Evolutionary conservation across 352 stramenopile genomes (phyloP), one percentile per base, ranked within the genome.

Genomic region (Phytopythium cucurbitacearum): DNA sequence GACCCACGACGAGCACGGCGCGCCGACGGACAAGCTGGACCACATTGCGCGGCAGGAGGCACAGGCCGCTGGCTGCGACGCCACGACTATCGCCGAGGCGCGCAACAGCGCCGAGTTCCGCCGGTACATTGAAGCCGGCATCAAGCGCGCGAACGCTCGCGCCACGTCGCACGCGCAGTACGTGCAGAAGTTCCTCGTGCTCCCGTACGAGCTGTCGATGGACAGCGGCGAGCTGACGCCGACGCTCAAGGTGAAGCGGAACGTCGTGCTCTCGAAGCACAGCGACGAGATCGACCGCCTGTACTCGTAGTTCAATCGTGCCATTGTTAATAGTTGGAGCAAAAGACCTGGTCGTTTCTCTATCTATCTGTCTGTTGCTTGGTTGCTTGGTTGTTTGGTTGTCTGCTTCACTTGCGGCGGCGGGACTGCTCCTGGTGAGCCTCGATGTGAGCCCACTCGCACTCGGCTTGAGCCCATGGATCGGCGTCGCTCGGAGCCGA

Each of bases 211-310:
- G 57, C 96, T 97, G 53, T 87, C 72, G 37, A 79, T 94, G 28
- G 51, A 56, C n/a, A 83, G 67, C 7, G 89, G 88, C 36, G 88
- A 97, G 59, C 73, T 98, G 8, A 98, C 90, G 47, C 87, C 91
- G 2, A 97, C 91, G 48, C 74, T 98, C 60, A 98, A 98, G 71
- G 69, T 98, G 49, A 97, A 98, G 76, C 80, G 90, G n/a, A 66
- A 67, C 9, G 71, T 95, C n/a, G 83, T 95, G 12, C 62, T 76
- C 40, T 79, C 95, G 45, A 85, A 91, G 62, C 94, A 97, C 74
- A 53, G 50, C 3, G 66, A 85, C n/a, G 68, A 87, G 41, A 97
- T 97, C 63, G 87, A 96, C 33, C 34, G 49, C 28, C 72, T 97
- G 59, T 97, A 97, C 63, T 55, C 39, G 15, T 64, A 60, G 32